phyloP scores from a whole-genome alignment of 345 rosid species.

The Sisymbrium altissimum region DNA sequence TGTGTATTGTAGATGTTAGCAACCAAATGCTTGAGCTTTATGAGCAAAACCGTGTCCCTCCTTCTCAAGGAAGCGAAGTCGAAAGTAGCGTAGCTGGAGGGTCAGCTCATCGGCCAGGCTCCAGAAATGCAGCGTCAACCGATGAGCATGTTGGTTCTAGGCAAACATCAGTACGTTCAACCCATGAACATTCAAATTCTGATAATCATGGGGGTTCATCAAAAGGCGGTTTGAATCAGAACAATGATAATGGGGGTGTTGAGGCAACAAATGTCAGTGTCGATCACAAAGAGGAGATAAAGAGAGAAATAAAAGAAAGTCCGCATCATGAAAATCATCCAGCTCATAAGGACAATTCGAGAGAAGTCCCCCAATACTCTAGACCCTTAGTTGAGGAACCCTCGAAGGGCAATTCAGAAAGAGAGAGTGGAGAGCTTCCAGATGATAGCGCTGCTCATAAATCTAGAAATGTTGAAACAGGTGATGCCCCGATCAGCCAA shows the following conservation, averaged over 20 bases:
- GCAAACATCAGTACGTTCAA: slow-evolving; percentile 44
- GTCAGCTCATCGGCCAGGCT: slow-evolving; percentile 42
- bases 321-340: slow-evolving; percentile 33
- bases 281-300: slow-evolving; percentile 53
- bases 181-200: slow-evolving; percentile 45
- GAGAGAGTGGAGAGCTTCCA: slow-evolving; percentile 49
- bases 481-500: slow-evolving; percentile 53
- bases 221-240: slow-evolving; percentile 33
- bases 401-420: slow-evolving; percentile 49
- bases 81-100: slow-evolving; percentile 79
- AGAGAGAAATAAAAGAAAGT: slow-evolving; percentile 42
- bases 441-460: slow-evolving; percentile 44
- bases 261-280: slow-evolving; percentile 68
- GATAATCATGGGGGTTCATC: slow-evolving; percentile 49
- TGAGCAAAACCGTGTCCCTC: slow-evolving; percentile 81
- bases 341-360: slow-evolving; percentile 23
- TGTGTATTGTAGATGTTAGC: slow-evolving; percentile 66
- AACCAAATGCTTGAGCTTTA: slow-evolving; percentile 92
- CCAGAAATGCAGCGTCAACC: slow-evolving; percentile 47
- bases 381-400: slow-evolving; percentile 40
- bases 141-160: slow-evolving; percentile 46
- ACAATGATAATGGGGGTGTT: slow-evolving; percentile 54
- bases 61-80: slow-evolving; percentile 73
- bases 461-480: slow-evolving; percentile 39
- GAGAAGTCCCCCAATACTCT: slow-evolving; percentile 43